Evolutionary conservation across 257 asterid genomes (phyloP).

Genomic region (Oldenlandia corymbosa): DNA sequence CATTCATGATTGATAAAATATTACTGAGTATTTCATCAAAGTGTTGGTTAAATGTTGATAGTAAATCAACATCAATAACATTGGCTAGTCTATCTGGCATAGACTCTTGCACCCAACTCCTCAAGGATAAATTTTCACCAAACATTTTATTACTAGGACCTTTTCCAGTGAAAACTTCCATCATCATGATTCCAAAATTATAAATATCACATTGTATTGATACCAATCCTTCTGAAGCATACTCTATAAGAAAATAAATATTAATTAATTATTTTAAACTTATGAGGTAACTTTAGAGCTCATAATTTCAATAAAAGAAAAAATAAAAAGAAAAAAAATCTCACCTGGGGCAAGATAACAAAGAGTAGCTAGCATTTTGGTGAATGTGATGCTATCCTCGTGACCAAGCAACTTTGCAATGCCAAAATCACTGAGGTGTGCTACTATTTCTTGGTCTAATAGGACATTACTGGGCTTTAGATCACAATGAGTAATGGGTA

Average conservation of each 20-base stretch:
- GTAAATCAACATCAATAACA: background rate
- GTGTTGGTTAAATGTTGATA: background rate
- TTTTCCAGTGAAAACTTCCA: background rate
- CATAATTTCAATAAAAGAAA: too few species aligned
- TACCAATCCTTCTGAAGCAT: slow-evolving; percentile 3
- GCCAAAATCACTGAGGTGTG: background rate
- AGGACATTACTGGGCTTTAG: background rate
- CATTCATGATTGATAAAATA: background rate
- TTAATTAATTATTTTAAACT: background rate
- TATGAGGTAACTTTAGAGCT: background rate
- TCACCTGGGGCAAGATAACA: slow-evolving; percentile 4
- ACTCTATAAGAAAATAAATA: background rate
- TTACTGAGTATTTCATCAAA: background rate
- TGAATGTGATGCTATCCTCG: background rate
- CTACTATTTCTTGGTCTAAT: background rate
- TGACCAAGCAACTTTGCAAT: background rate
- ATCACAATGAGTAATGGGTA: background rate
- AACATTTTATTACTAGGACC: background rate
- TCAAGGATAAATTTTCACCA: slow-evolving; percentile 3
- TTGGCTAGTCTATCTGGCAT: slow-evolving; percentile 1
- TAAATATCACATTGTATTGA: background rate
- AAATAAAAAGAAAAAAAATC: too few species aligned
- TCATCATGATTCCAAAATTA: background rate
- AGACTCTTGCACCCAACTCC: slow-evolving; percentile 1
- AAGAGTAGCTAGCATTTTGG: background rate